Evolutionary conservation across 192 early-diverging fungal genomes (phyloP), one percentile per base, ranked within the genome.

Genomic region (Pecoramyces ruminantium): DNA sequence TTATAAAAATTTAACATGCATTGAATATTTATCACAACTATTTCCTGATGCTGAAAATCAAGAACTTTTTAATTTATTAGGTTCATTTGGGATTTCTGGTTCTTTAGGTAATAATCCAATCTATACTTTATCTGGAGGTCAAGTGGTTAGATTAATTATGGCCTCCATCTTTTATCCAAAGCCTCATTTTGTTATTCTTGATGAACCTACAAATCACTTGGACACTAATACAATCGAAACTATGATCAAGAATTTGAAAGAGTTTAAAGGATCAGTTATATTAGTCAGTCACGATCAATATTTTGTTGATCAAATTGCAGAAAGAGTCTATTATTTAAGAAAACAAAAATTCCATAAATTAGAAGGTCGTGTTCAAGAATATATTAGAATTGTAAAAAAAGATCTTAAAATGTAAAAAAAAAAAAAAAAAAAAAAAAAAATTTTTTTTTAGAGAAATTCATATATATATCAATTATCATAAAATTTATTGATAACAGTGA

Each of bases 281-380:
- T 67, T 95, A 25, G 95, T 98, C 25, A 92, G 91, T 34, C 96
- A 98, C 90, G 96, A 98, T 83, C 89, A 91, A 30, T 92, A 92
- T 84, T 97, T 97, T 86, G 84, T 97, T 67, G 88, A 92, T 40
- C 86, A 87, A 40, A 88, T 90, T 8, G 85, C 88, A 29, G 86
- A 93, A 67, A 67, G 51, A 67, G 51, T 67, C 1, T 67, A 67
- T n/a, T 67, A 67, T 67, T 67, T 67, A 67, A 67, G 25, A 67
- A 67, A 67, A 67, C 51, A 67, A 67, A 67, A n/a, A 67, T 67
- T 67, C 51, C 51, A 67, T 67, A 25, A 67, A 67, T 67, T 67
- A 67, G 51, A 67, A 67, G 51, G 25, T n/a, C 25, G 51, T 4
- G 51, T 67, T 67, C 25, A 67, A 67, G 51, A 67, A 67, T 67